phyloP scores from a whole-genome alignment of 2,329 filamentous ascomycete genomes.

The Davidsoniella virescens region DNA sequence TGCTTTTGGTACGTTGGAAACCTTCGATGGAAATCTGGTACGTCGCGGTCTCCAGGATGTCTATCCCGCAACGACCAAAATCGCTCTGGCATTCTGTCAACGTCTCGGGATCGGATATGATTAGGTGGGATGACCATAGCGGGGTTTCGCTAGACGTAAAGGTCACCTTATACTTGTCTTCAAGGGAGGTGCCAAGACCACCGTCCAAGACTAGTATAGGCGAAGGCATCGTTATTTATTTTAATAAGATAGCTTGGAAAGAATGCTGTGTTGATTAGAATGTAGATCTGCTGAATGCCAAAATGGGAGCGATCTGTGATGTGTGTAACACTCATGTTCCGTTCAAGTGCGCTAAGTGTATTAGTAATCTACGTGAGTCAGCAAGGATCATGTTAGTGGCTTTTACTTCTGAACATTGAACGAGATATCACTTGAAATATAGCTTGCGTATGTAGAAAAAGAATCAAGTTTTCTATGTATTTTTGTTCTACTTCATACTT shows the following conservation, averaged over 20 bases:
- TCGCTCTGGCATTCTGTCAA: conserved; percentile 38
- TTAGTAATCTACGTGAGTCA: too few species aligned
- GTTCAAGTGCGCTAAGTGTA: too few species aligned
- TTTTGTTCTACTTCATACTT: too few species aligned
- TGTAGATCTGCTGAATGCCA: too few species aligned
- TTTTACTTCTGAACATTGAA: too few species aligned
- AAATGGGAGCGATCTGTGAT: too few species aligned
- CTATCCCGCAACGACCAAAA: conserved; percentile 39
- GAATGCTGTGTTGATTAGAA: not conserved
- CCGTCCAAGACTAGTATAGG: conserved; percentile 42
- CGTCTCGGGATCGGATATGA: conserved; percentile 35
- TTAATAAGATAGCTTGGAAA: not conserved
- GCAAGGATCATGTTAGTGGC: too few species aligned
- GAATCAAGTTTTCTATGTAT: too few species aligned
- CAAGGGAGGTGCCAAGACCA: conserved; percentile 50
- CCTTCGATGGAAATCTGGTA: conserved; percentile 46
- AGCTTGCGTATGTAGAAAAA: too few species aligned
- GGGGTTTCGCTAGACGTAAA: conserved; percentile 36
- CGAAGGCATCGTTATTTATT: not conserved
- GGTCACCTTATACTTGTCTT: conserved; percentile 35
- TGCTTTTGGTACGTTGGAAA: conserved; percentile 33
- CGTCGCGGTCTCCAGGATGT: conserved; percentile 50
- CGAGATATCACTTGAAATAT: too few species aligned
- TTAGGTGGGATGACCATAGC: conserved; percentile 51
- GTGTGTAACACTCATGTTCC: too few species aligned